Evolutionary conservation across 257 asterid species (phyloP).

Genomic region (Forsythia suspensa): DNA sequence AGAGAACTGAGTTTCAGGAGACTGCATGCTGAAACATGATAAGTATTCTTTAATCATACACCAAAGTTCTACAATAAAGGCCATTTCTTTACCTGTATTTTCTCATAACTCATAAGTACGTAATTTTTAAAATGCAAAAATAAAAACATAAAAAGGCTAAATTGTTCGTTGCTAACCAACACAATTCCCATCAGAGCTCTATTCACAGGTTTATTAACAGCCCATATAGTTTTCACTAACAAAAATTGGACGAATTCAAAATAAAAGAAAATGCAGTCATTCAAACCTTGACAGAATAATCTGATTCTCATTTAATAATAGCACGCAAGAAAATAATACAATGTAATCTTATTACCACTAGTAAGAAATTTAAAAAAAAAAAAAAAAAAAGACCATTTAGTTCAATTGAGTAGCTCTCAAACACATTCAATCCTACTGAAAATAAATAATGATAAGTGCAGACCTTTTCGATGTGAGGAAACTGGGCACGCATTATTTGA

Average conservation of each 20-base stretch:
- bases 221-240: background rate
- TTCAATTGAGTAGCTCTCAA: background rate
- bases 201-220: background rate
- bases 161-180: background rate
- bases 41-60: background rate
- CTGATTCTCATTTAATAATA: background rate
- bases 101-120: background rate
- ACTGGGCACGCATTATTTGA: conserved; percentile 92
- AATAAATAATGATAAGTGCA: background rate
- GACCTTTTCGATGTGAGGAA: conserved; percentile 76
- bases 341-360: background rate
- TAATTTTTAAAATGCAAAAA: too few species aligned
- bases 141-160: background rate
- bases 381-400: too few species aligned
- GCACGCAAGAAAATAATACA: background rate
- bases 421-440: conserved; percentile 2
- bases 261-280: background rate
- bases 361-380: background rate
- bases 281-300: background rate
- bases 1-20: background rate
- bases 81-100: background rate
- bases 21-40: background rate
- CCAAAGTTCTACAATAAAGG: background rate
- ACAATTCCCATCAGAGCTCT: background rate
- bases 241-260: background rate